Conservation (phyloP, 805 yeast genomes). For the Candida ulmi region DNA sequence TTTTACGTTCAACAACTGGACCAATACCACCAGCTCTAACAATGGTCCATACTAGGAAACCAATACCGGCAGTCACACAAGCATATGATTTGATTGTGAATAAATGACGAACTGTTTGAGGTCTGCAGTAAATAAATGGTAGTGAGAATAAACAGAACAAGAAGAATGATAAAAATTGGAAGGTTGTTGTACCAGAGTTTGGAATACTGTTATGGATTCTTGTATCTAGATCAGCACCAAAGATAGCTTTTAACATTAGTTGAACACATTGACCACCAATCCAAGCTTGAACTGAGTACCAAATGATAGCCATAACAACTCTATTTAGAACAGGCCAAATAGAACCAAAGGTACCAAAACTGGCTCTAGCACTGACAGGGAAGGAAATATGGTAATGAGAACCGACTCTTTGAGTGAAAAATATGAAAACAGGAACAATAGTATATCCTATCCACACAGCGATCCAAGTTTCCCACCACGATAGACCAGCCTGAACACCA, state of each 20-base stretch:
- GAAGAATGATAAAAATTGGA: constrained; percentile 70
- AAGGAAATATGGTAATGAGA: constrained; percentile 76
- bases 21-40: constrained; percentile 79
- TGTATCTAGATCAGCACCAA: constrained; percentile 56
- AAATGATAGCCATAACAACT: constrained; percentile 79
- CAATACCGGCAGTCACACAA: constrained; percentile 80
- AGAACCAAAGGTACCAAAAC: constrained; percentile 85
- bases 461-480: constrained; percentile 91
- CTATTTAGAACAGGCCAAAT: constrained; percentile 86
- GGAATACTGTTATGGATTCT: constrained; percentile 60
- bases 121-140: constrained; percentile 77
- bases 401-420: constrained; percentile 73
- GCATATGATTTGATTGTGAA: constrained; percentile 76
- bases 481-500: constrained; percentile 69
- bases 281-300: constrained; percentile 87
- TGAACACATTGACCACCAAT: constrained; percentile 81
- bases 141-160: constrained; percentile 75
- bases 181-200: constrained; percentile 60
- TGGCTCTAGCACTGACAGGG: constrained; percentile 75
- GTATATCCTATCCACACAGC: constrained; percentile 83
- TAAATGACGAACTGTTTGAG: constrained; percentile 76
- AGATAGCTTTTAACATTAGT: constrained; percentile 70
- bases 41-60: constrained; percentile 78
- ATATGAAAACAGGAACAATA: constrained; percentile 63
- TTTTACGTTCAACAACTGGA: constrained; percentile 53